Evolutionary conservation across 345 rosid species (phyloP).

Genomic region (Populus nigra): DNA sequence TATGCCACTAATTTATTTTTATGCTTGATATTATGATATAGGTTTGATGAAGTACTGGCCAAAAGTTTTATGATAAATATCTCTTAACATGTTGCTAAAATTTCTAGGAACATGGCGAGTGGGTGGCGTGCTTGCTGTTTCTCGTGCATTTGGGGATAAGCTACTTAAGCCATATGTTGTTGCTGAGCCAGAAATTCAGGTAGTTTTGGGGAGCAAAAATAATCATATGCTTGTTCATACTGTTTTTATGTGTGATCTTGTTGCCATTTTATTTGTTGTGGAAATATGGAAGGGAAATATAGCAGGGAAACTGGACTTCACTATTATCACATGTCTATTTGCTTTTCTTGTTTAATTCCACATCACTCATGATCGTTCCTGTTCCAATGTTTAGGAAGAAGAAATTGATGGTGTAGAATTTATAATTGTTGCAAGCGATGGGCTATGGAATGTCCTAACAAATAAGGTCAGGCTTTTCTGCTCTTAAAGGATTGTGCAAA

Average conservation of each 20-base stretch:
- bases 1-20: background rate
- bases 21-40: background rate
- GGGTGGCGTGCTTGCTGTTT: constrained; percentile 52
- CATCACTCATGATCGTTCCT: constrained; percentile 6
- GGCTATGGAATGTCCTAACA: constrained; percentile 59
- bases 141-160: constrained; percentile 66
- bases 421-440: constrained; percentile 59
- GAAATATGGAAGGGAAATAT: background rate
- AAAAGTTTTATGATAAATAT: background rate
- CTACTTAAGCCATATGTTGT: constrained; percentile 57
- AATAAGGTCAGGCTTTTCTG: constrained; percentile 37
- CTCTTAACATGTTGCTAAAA: constrained; percentile 7
- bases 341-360: background rate
- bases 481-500: background rate
- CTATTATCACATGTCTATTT: background rate
- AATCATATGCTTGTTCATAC: background rate
- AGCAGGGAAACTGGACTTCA: background rate
- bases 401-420: constrained; percentile 48
- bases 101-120: constrained; percentile 51
- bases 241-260: background rate
- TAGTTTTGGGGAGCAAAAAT: constrained; percentile 1
- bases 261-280: background rate
- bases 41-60: background rate
- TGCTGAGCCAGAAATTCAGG: constrained; percentile 74
- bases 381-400: constrained; percentile 43